Evolutionary conservation across 768 basidiomycete genomes (phyloP).

Genomic region (Tricholomella constricta): DNA sequence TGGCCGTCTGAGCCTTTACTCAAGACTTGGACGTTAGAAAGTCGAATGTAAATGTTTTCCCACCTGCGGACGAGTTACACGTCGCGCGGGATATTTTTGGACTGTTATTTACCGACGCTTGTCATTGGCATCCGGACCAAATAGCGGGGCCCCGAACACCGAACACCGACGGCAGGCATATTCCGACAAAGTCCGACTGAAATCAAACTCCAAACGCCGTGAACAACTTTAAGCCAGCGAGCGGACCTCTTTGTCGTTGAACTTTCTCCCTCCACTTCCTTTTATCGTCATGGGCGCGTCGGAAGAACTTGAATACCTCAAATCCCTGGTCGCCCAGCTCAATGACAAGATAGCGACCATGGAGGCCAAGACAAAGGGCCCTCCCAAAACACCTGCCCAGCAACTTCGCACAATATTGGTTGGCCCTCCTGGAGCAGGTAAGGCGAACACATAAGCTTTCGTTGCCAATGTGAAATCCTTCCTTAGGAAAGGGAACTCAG

Average conservation of each 20-base stretch:
- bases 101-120: constrained; percentile 15
- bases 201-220: constrained; percentile 17
- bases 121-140: constrained; percentile 17
- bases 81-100: constrained; percentile 26
- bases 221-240: constrained; percentile 22
- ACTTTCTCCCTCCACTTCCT: constrained; percentile 8
- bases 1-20: constrained; percentile 19
- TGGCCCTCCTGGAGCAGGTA: constrained; percentile 97
- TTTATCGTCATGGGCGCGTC: constrained; percentile 55
- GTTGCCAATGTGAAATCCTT: neutral
- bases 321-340: constrained; percentile 86
- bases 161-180: constrained; percentile 9
- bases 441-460: constrained; percentile 25
- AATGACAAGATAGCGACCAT: constrained; percentile 84
- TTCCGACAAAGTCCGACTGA: constrained; percentile 33
- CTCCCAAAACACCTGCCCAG: constrained; percentile 59
- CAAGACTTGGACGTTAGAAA: constrained; percentile 11
- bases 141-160: constrained; percentile 5
- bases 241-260: constrained; percentile 9
- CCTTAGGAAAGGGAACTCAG: constrained; percentile 94
- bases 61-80: constrained; percentile 21
- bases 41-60: constrained; percentile 11
- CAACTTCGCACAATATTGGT: constrained; percentile 91
- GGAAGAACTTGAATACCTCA: constrained; percentile 93
- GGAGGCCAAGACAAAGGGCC: constrained; percentile 67